A percentile compares a stretch with the other conserved stretches of the same genome.
Evolutionary conservation across 805 yeast genomes (phyloP).

Genomic region (Candida vartiovaarae): DNA sequence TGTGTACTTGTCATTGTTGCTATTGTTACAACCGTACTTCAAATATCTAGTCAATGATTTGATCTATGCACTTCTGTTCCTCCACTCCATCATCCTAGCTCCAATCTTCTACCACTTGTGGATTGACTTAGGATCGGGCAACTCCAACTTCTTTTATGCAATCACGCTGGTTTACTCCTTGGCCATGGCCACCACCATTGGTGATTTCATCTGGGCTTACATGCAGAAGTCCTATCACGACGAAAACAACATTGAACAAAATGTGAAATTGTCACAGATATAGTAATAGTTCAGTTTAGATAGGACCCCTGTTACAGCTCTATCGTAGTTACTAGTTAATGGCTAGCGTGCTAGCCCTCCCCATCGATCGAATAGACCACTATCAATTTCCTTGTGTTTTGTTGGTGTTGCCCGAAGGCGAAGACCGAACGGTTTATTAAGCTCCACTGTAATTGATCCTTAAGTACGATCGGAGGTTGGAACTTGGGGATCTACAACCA

Average conservation of each 20-base stretch:
- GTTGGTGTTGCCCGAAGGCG: too few species aligned
- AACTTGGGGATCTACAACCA: too few species aligned
- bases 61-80: slow-evolving; percentile 44
- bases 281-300: not conserved
- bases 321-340: too few species aligned
- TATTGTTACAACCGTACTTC: slow-evolving; percentile 39
- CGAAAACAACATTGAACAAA: not conserved
- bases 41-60: slow-evolving; percentile 40
- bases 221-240: slow-evolving; percentile 15
- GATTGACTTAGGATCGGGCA: slow-evolving; percentile 92
- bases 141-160: slow-evolving; percentile 94
- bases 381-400: too few species aligned
- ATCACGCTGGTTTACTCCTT: slow-evolving; percentile 75
- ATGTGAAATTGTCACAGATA: not conserved
- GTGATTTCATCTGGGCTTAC: slow-evolving; percentile 76
- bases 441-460: too few species aligned
- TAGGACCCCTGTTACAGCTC: too few species aligned
- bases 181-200: slow-evolving; percentile 58
- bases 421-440: too few species aligned
- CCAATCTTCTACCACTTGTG: slow-evolving; percentile 92
- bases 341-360: too few species aligned
- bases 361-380: too few species aligned
- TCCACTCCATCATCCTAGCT: slow-evolving; percentile 57
- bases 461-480: too few species aligned
- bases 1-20: slow-evolving; percentile 39